Evolutionary conservation across 2,329 filamentous ascomycete species (phyloP).

Genomic region (Sporothrix brasiliensis): DNA sequence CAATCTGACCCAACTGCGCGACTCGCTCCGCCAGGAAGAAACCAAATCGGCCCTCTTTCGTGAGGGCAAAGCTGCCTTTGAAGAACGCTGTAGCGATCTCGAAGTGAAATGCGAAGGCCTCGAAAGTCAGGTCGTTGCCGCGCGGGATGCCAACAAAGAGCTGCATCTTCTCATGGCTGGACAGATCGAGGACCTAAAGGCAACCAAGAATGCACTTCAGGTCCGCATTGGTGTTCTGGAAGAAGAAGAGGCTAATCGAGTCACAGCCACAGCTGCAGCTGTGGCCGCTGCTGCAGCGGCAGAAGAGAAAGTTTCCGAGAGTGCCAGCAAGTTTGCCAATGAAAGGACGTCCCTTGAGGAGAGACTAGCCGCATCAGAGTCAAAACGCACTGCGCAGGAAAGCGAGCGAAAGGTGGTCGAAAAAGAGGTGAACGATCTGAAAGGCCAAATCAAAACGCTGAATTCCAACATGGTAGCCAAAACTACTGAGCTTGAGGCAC

Average conservation of each 20-base stretch:
- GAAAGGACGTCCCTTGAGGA: neutral
- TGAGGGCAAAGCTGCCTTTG: conserved; percentile 18
- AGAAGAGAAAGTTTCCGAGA: neutral
- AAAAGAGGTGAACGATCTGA: neutral
- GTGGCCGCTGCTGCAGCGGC: neutral
- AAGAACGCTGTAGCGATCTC: conserved; percentile 24
- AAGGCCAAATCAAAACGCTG: neutral
- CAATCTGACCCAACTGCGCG: neutral
- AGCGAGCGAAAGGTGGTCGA: conserved; percentile 16
- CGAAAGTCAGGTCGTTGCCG: conserved; percentile 31
- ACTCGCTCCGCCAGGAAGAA: neutral
- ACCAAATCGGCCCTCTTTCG: neutral
- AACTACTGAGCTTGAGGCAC: neutral
- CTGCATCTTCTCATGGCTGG: conserved; percentile 32
- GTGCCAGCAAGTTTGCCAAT: neutral
- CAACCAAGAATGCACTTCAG: conserved; percentile 32
- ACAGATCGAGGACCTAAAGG: conserved; percentile 33
- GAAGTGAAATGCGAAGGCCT: conserved; percentile 29
- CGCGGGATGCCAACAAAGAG: conserved; percentile 31
- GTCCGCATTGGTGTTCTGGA: conserved; percentile 27
- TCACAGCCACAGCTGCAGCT: neutral
- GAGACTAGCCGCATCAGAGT: conserved; percentile 23
- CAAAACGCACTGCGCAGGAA: conserved; percentile 5
- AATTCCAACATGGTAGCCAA: conserved; percentile 14
- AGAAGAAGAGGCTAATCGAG: conserved; percentile 25